These are phyloP conservation scores for Cladosporium oxysporum DNA, from an alignment of 2,329 filamentous ascomycete genomes.

Conservation along the genomic window DNA sequence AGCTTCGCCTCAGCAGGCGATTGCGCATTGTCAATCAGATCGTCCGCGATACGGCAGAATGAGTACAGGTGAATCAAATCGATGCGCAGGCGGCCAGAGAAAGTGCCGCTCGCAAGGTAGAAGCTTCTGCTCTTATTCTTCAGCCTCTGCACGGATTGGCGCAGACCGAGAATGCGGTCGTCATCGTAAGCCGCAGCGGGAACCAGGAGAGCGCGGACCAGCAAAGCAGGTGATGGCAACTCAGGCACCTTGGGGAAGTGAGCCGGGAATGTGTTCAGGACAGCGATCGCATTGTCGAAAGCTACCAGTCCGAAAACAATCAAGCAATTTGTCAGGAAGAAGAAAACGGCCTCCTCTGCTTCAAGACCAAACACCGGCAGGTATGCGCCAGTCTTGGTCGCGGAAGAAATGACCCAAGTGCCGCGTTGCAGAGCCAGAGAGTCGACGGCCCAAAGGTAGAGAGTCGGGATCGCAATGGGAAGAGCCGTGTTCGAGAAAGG, in stretches of 20 bases:
- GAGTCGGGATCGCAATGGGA: slow-evolving; percentile 64
- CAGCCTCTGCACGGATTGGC: slow-evolving; percentile 60
- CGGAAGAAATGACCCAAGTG: slow-evolving; percentile 69
- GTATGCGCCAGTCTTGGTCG: slow-evolving; percentile 65
- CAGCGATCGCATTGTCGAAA: slow-evolving; percentile 68
- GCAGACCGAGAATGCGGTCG: slow-evolving; percentile 58
- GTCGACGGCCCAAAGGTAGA: slow-evolving; percentile 73
- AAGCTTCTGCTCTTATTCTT: slow-evolving; percentile 70
- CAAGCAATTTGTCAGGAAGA: slow-evolving; percentile 67
- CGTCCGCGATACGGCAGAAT: slow-evolving; percentile 72
- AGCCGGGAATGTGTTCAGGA: slow-evolving; percentile 64
- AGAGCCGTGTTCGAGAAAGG: slow-evolving; percentile 59
- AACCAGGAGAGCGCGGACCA: slow-evolving; percentile 56
- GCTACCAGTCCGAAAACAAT: slow-evolving; percentile 70
- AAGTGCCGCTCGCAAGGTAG: slow-evolving; percentile 69
- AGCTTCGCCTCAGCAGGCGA: slow-evolving; percentile 53
- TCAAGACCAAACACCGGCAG: slow-evolving; percentile 65
- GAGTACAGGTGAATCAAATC: slow-evolving; percentile 71
- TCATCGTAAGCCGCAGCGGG: slow-evolving; percentile 57
- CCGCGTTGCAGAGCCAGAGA: slow-evolving; percentile 66
- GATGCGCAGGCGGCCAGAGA: slow-evolving; percentile 66
- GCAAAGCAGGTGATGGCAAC: slow-evolving; percentile 50
- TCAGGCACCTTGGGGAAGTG: slow-evolving; percentile 55
- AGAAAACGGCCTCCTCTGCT: slow-evolving; percentile 74
- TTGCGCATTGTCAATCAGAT: slow-evolving; percentile 67